Conservation (phyloP, 768 basidiomycete genomes). For the Arthromyces matolae region DNA sequence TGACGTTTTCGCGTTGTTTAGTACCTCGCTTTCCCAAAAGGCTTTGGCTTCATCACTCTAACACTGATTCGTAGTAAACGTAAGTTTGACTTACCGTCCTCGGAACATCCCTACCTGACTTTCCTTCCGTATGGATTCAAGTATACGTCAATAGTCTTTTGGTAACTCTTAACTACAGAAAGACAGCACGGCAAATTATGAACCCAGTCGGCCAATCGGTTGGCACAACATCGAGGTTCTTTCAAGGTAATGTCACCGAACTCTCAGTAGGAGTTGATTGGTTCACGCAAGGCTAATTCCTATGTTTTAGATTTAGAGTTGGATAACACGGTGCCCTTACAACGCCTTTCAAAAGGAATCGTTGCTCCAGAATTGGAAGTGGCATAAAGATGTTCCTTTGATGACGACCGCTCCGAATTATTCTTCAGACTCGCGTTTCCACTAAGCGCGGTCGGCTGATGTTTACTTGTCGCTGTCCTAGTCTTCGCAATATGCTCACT, state of each 20-base stretch:
- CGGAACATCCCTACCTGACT: neutral
- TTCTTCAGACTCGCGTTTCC: too few relatives aligned
- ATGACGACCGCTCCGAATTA: too few relatives aligned
- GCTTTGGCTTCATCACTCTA: conserved; percentile 11
- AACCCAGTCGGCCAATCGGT: neutral
- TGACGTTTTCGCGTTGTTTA: neutral
- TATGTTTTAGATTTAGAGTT: neutral
- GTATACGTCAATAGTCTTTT: conserved; percentile 12
- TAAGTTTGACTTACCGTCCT: neutral
- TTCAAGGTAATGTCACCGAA: too few relatives aligned
- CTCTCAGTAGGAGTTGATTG: too few relatives aligned
- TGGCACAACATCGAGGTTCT: conserved; percentile 7
- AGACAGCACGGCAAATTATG: conserved; percentile 4
- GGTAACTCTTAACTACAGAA: conserved; percentile 11
- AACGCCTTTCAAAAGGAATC: too few relatives aligned
- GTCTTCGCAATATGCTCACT: too few relatives aligned
- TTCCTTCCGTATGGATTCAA: neutral
- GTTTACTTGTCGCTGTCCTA: too few relatives aligned
- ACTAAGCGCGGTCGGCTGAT: too few relatives aligned
- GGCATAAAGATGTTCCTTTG: too few relatives aligned
- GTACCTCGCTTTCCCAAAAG: conserved; percentile 9
- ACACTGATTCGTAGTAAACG: conserved; percentile 11
- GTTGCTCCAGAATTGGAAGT: too few relatives aligned
- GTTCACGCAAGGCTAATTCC: too few relatives aligned
- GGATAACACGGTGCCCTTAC: neutral